A percentile compares a stretch with the other conserved stretches of the same genome.
These are phyloP conservation scores for Patellifolia procumbens DNA, from an alignment of 179 eudicot genomes.

Conservation along the genomic window DNA sequence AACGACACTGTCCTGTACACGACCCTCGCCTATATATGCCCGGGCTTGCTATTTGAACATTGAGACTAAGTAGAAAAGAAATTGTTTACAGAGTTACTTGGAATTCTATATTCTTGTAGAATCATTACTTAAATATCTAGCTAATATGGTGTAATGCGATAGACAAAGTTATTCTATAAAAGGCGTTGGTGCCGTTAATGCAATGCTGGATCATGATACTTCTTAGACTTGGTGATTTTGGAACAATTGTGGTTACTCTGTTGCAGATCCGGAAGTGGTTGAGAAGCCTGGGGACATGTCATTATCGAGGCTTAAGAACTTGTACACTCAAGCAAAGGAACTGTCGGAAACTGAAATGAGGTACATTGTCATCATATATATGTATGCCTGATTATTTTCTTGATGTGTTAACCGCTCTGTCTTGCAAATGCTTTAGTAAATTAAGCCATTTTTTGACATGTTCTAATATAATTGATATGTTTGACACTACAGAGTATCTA, in stretches of 20 bases:
- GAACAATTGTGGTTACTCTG: background rate
- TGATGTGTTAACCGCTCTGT: background rate
- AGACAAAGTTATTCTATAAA: background rate
- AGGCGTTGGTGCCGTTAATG: background rate
- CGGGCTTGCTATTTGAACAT: too few relatives aligned
- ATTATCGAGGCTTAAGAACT: slow-evolving; percentile 57
- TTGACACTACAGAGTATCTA: slow-evolving; percentile 60
- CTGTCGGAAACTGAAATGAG: slow-evolving; percentile 78
- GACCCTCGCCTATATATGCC: too few relatives aligned
- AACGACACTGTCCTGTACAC: too few relatives aligned
- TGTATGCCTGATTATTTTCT: background rate
- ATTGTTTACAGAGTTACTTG: too few relatives aligned
- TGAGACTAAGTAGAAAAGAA: too few relatives aligned
- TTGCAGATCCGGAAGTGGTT: slow-evolving; percentile 89
- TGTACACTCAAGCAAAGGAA: slow-evolving; percentile 80
- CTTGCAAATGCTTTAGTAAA: background rate
- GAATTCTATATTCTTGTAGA: background rate
- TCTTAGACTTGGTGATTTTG: background rate
- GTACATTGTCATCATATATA: slow-evolving; percentile 37
- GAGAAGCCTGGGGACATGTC: slow-evolving; percentile 91
- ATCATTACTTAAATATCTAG: background rate
- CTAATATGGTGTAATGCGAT: background rate
- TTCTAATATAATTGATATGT: background rate
- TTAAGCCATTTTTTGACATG: background rate
- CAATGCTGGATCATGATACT: too few relatives aligned